phyloP scores from a whole-genome alignment of 768 basidiomycete genomes.

The Cystoderma amianthinum region DNA sequence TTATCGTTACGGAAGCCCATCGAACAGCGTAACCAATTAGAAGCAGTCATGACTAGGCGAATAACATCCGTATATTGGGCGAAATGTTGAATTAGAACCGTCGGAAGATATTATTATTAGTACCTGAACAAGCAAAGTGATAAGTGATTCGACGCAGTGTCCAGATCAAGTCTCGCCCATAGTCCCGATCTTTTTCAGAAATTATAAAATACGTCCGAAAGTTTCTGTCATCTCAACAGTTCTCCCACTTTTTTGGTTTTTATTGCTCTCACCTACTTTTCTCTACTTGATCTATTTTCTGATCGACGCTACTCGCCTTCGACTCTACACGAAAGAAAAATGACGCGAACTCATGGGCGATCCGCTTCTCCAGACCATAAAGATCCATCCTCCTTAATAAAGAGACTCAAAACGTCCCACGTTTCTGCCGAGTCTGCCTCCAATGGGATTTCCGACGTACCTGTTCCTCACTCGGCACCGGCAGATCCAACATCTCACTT shows the following conservation, averaged over 20 bases:
- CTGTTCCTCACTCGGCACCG: slow-evolving; percentile 2
- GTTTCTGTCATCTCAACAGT: too few relatives aligned
- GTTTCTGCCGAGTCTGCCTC: too few relatives aligned
- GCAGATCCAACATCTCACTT: slow-evolving; percentile 28
- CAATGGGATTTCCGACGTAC: background rate
- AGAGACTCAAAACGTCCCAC: slow-evolving; percentile 22
- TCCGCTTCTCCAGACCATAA: slow-evolving; percentile 30
- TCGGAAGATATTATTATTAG: too few relatives aligned
- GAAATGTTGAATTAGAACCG: too few relatives aligned
- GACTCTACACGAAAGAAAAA: too few relatives aligned
- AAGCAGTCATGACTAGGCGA: too few relatives aligned
- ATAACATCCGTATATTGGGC: too few relatives aligned
- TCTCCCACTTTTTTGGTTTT: background rate
- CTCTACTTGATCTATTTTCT: too few relatives aligned
- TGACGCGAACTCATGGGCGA: slow-evolving; percentile 42
- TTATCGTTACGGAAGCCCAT: too few relatives aligned
- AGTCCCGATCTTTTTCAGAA: background rate
- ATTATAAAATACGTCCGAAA: background rate
- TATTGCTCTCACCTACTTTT: background rate
- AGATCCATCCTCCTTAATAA: slow-evolving; percentile 13
- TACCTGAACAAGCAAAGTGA: too few relatives aligned
- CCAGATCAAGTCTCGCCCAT: background rate
- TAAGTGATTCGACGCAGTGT: background rate
- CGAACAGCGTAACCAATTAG: too few relatives aligned
- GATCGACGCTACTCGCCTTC: too few relatives aligned